phyloP scores from a whole-genome alignment of 176 grass and related monocot species.

The Aegilops sharonensis region DNA sequence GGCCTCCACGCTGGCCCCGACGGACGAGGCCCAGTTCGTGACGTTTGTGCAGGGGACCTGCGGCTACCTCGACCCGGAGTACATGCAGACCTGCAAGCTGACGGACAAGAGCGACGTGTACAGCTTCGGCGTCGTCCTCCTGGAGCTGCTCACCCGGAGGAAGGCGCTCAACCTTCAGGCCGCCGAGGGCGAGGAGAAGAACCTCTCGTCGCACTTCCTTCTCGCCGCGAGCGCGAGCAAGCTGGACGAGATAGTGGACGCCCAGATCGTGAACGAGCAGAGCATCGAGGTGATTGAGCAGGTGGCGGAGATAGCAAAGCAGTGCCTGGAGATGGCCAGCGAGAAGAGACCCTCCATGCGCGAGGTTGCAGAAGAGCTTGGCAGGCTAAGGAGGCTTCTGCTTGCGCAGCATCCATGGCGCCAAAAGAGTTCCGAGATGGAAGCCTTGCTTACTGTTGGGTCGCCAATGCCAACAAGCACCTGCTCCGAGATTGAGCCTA shows the following conservation, averaged over 20 bases:
- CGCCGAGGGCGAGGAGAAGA: background rate
- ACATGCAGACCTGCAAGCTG: slow-evolving; percentile 38
- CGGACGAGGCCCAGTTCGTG: slow-evolving; percentile 17
- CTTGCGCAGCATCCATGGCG: background rate
- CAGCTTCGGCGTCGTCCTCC: slow-evolving; percentile 62
- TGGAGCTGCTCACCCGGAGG: slow-evolving; percentile 53
- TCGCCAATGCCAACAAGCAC: background rate
- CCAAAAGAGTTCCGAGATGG: background rate
- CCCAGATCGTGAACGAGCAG: background rate
- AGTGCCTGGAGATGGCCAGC: slow-evolving; percentile 3
- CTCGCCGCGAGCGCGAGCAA: background rate
- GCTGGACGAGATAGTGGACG: slow-evolving; percentile 9
- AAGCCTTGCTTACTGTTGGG: background rate
- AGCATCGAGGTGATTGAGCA: background rate
- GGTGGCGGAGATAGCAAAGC: background rate
- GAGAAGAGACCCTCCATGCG: background rate
- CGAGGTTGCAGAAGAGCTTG: background rate
- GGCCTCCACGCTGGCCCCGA: slow-evolving; percentile 1
- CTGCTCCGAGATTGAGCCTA: background rate
- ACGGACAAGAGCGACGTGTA: slow-evolving; percentile 83
- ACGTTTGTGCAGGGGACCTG: slow-evolving; percentile 14
- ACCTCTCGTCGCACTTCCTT: background rate
- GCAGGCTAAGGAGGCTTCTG: background rate
- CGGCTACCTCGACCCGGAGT: slow-evolving; percentile 8
- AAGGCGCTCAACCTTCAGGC: slow-evolving; percentile 14